Percentiles rank a stretch among this genome's conserved stretches.
These are phyloP conservation scores for Rutstroemia sp. DNA, from an alignment of 2,329 filamentous ascomycete species.

Conservation along the genomic window DNA sequence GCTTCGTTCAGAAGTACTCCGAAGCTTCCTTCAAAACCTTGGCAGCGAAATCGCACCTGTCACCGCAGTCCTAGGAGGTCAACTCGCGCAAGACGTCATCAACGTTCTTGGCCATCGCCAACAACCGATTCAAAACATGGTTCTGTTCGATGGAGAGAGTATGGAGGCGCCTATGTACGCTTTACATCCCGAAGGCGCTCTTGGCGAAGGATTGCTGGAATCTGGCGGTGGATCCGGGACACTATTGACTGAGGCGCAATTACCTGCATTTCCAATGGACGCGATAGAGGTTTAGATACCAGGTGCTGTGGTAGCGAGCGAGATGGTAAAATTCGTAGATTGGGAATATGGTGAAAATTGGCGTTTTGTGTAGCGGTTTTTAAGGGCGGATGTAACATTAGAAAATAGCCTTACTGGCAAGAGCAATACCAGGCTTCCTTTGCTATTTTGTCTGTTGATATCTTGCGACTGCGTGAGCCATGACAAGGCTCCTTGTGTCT, in stretches of 20 bases:
- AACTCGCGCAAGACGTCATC: constrained; percentile 93
- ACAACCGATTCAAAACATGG: constrained; percentile 92
- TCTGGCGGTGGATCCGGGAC: constrained; percentile 8
- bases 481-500: too few species aligned
- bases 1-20: constrained; percentile 63
- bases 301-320: background rate
- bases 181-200: constrained; percentile 60
- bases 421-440: background rate
- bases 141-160: constrained; percentile 81
- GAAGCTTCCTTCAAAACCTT: constrained; percentile 80
- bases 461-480: background rate
- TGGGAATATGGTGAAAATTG: background rate
- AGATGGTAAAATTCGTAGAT: background rate
- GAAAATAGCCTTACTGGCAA: background rate
- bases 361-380: constrained; percentile 11
- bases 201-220: constrained; percentile 39
- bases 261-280: constrained; percentile 18
- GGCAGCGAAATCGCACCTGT: constrained; percentile 80
- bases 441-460: background rate
- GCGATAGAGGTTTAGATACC: constrained; percentile 15
- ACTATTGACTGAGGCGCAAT: background rate
- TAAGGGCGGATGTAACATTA: constrained; percentile 2
- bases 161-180: constrained; percentile 75
- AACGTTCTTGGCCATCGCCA: constrained; percentile 87
- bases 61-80: constrained; percentile 80